Conservation (phyloP, 768 basidiomycete species). For the Xerocomus spinulosus region DNA sequence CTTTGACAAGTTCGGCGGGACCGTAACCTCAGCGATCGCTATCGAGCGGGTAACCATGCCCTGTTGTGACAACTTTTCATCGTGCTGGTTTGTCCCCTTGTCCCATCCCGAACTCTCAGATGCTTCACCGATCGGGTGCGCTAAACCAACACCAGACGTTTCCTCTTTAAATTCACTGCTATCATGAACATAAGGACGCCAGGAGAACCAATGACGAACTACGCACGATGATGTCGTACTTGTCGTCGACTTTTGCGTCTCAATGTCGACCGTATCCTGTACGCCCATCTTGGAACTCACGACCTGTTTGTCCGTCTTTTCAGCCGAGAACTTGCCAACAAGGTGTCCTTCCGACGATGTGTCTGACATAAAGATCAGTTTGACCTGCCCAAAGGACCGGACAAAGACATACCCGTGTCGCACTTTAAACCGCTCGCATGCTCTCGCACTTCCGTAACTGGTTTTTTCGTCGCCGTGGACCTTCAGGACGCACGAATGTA, state of each 20-base stretch:
- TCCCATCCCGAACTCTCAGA: not conserved
- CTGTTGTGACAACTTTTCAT: not conserved
- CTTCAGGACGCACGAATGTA: not conserved
- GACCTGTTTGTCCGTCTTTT: not conserved
- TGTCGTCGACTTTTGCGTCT: not conserved
- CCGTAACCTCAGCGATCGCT: not conserved
- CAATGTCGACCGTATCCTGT: not conserved
- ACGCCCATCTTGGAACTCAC: not conserved
- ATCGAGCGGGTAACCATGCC: not conserved
- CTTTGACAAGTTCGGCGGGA: not conserved
- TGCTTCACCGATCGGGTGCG: not conserved
- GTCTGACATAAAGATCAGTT: not conserved
- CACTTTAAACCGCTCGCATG: not conserved
- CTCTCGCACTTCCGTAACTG: not conserved
- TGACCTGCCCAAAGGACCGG: not conserved
- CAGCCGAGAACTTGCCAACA: not conserved
- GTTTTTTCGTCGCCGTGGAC: not conserved
- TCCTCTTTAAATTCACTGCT: not conserved
- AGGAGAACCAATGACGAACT: no score
- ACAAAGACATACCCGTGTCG: not conserved
- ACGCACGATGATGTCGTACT: conserved; percentile 1
- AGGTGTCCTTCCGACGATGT: not conserved
- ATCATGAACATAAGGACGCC: not conserved
- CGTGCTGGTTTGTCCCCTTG: not conserved
- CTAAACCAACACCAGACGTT: not conserved